Evolutionary conservation across 805 yeast genomes (phyloP), one percentile per base, ranked within the genome.

Genomic region (Myxozyma sirexii): DNA sequence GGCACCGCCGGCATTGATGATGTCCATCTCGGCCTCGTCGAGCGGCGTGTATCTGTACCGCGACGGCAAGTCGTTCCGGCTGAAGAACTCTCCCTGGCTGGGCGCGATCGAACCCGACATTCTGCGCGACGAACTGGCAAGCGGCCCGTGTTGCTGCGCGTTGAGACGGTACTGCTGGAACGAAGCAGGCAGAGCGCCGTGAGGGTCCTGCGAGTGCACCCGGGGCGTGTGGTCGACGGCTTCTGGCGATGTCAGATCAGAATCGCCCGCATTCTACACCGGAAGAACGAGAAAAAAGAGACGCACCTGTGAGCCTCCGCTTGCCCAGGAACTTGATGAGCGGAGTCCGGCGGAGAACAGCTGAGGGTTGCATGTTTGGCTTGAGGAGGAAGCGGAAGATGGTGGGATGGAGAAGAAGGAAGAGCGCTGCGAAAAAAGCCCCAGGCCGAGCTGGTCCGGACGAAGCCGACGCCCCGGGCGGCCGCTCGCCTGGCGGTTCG

Each of bases 311-410:
- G 72, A 46, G 29, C 59, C 60, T 51, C 51, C 90, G 86, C 48
- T 91, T 91, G 43, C 97, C 97, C 48, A 90, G 82, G 71, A 93
- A 93, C 70, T 86, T 87, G 76, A 93, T 93, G 73, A 85, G 78
- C 15, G 96, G 97, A 24, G 73, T 68, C 57, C 75, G 69, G 48
- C 68, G 59, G 8, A 63, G 62, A 17, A 59, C 62, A 29, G 62
- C 29, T 23, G 77, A 53, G 33, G 70, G 54, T 48, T 74, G 69
- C 77, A 74, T 74, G 54, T 29, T 31, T n/a, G n/a, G n/a, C n/a
- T n/a, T 24, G 24, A 10, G 31, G n/a, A 17, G 15, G 37, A 10
- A 44, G 37, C 15, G 19, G 42, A 35, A 47, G 41, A 15, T 10
- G 39, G 8, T 7, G 52, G 52, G 4, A 26, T 23, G 17, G 52